Percentiles rank a stretch among this genome's conserved stretches.
These are phyloP conservation scores for Penstemon davidsonii DNA, from an alignment of 257 asterid species.

Conservation along the genomic window DNA sequence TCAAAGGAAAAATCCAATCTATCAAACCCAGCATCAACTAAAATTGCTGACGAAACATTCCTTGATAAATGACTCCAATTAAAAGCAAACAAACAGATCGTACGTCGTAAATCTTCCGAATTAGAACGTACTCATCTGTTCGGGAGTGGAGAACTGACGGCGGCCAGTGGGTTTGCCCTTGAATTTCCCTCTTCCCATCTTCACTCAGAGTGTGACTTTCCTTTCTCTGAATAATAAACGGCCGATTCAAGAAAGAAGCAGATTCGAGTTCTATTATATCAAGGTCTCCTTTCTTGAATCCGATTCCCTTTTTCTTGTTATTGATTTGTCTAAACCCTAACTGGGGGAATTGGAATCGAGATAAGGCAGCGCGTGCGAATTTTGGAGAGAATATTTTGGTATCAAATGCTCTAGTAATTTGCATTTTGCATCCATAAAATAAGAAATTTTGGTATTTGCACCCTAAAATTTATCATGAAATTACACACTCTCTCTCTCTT, in stretches of 20 bases:
- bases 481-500: too few relatives aligned
- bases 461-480: too few relatives aligned
- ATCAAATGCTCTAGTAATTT: not conserved
- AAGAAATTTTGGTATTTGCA: too few relatives aligned
- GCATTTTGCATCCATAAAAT: too few relatives aligned
- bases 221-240: constrained; percentile 21
- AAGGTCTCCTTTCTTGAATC: constrained; percentile 32
- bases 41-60: not conserved
- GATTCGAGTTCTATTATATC: constrained; percentile 20
- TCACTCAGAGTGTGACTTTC: not conserved
- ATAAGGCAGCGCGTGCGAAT: not conserved
- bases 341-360: not conserved
- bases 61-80: not conserved
- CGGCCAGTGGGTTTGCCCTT: constrained; percentile 72
- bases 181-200: constrained; percentile 61
- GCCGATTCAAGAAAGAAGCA: constrained; percentile 26
- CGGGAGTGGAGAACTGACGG: constrained; percentile 62
- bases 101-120: constrained; percentile 1
- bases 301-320: constrained; percentile 5
- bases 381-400: not conserved
- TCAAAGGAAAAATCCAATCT: not conserved
- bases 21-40: not conserved
- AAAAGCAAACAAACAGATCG: not conserved
- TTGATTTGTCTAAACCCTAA: not conserved
- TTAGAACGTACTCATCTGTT: constrained; percentile 50